These are phyloP conservation scores for Solanum medicagineum DNA, from an alignment of 257 asterid species.

Conservation along the genomic window DNA sequence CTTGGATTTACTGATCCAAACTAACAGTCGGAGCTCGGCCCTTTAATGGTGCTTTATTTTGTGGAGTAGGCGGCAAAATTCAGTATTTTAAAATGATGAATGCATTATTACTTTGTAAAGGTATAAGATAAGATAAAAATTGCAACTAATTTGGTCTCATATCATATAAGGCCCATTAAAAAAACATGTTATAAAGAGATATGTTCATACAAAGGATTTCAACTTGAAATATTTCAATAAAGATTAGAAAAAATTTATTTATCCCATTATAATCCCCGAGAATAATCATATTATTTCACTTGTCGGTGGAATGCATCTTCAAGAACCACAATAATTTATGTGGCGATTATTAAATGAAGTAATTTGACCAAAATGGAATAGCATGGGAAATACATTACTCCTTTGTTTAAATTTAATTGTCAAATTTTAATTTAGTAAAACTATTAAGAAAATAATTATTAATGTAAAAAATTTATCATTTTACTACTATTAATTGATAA, in stretches of 20 bases:
- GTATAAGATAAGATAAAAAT: no score
- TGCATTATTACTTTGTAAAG: no score
- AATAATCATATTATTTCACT: not conserved
- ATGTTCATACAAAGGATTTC: not conserved
- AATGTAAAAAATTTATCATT: no score
- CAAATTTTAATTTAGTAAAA: no score
- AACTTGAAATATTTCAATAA: not conserved
- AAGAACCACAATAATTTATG: not conserved
- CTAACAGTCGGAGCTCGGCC: not conserved
- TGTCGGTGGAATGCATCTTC: not conserved
- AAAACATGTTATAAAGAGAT: no score
- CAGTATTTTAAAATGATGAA: no score
- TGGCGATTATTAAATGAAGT: not conserved
- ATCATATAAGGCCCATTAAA: no score
- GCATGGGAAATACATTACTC: not conserved
- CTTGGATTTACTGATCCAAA: not conserved
- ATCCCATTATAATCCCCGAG: not conserved
- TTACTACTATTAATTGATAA: no score
- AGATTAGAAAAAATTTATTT: fast-evolving
- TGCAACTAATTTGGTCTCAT: no score
- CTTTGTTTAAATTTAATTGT: no score
- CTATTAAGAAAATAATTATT: no score
- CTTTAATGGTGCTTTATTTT: not conserved
- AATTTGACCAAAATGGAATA: not conserved
- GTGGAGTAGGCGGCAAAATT: not conserved